Evolutionary conservation across 2,329 filamentous ascomycete species (phyloP), one percentile per base, ranked within the genome.

Genomic region (Coniella lustricola): DNA sequence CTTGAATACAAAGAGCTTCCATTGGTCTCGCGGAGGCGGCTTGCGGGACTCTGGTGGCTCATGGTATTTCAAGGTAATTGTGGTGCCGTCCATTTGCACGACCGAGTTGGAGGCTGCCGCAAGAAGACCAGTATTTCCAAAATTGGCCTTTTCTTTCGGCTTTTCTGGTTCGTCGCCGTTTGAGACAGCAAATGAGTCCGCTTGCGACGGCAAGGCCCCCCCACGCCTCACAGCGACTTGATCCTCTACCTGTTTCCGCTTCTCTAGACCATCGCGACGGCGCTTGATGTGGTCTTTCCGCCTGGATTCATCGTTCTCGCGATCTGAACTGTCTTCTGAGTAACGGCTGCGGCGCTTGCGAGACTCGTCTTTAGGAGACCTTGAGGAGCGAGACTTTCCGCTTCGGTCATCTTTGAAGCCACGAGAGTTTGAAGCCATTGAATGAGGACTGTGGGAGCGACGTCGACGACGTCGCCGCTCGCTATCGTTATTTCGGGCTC

Each of bases 1-100:
- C 62, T 95, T 95, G 77, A 98, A 98, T 18, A 96, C 79, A 63
- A 94, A 97, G 41, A 98, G 72, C 52, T 87, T 87, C 91, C 91
- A 98, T 49, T 80, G 71, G 57, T 93, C 82, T 47, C 81, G 84
- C 1, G 84, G 62, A 0, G 90, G 76, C 0, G 93, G 88, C 58
- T 95, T 95, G 51, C 93, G 85, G 43, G 91, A 88, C 70, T 98
- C 93, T 10, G 88, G 72, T 1, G 93, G 93, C 67, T 98, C 93
- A 69, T 96, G 87, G 66, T 98, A 98, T 71, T 97, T 97, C 40
- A 98, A 78, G 3, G 88, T 81, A 47, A 95, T 82, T 18, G 77
- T 77, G 3, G 82, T 85, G 49, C 87, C 88, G 59, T 82, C 81
- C 21, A 79, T 79, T 54, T 94, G 82, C 7, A 81, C 81, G 16